phyloP scores from a whole-genome alignment of 352 stramenopile genomes.

The Phytophthora aleatoria region DNA sequence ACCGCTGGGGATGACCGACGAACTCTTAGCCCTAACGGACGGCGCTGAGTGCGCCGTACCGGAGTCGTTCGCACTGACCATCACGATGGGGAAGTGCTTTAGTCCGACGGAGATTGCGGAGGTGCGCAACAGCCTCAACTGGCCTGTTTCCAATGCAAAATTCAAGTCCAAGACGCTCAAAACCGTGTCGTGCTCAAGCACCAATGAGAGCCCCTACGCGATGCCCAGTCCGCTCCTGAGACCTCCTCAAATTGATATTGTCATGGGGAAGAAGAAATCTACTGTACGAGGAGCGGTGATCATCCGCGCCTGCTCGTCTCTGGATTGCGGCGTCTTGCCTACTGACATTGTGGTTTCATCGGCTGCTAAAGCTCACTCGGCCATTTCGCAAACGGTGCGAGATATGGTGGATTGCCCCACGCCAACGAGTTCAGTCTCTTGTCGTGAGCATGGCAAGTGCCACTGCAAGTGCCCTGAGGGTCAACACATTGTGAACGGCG shows the following conservation, averaged over 20 bases:
- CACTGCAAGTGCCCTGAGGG: neutral
- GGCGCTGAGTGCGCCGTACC: neutral
- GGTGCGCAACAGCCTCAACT: neutral
- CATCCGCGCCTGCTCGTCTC: neutral
- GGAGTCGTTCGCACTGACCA: neutral
- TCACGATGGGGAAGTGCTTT: neutral
- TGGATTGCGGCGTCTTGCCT: constrained; percentile 5
- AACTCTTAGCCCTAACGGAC: neutral
- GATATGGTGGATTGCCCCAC: constrained; percentile 12
- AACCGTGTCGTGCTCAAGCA: neutral
- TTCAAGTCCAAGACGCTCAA: constrained; percentile 3
- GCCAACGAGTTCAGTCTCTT: constrained; percentile 2
- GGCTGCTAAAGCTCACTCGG: neutral
- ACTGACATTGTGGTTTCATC: constrained; percentile 10
- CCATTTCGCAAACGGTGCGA: constrained; percentile 3
- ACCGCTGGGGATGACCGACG: neutral
- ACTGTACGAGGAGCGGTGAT: constrained; percentile 1
- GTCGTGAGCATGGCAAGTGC: neutral
- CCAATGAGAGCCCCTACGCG: neutral
- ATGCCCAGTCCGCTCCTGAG: neutral
- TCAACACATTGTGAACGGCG: too few relatives aligned
- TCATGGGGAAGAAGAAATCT: constrained; percentile 1
- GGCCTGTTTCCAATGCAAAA: constrained; percentile 15
- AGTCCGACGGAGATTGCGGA: neutral
- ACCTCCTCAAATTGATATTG: constrained; percentile 5